phyloP scores from a whole-genome alignment of 2,329 filamentous ascomycete species.

The Monilinia fructigena region DNA sequence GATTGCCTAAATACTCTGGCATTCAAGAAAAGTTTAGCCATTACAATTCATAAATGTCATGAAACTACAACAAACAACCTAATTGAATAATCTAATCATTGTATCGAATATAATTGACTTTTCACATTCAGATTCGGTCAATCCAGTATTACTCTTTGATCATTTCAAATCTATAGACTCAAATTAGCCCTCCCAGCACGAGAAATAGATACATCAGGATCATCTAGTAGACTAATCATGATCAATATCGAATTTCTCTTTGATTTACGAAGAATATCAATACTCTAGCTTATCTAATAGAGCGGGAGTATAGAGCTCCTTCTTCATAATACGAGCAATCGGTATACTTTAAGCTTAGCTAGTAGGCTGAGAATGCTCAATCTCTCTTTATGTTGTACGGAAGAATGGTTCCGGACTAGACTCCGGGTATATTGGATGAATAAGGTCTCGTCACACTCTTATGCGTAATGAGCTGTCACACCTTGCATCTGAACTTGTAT shows the following conservation, averaged over 20 bases:
- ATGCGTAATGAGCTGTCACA: too few species aligned
- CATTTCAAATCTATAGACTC: background rate
- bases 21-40: background rate
- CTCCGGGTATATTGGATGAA: too few species aligned
- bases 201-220: background rate
- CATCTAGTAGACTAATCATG: background rate
- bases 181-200: background rate
- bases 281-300: background rate
- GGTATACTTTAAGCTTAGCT: background rate
- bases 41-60: background rate
- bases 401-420: too few species aligned
- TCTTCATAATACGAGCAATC: too few species aligned
- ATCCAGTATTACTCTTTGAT: background rate
- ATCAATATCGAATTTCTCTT: background rate
- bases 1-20: background rate
- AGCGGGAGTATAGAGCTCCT: background rate
- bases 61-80: background rate
- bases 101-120: background rate
- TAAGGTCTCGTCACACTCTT: too few species aligned
- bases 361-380: background rate
- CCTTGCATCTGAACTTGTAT: too few species aligned
- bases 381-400: too few species aligned
- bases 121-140: background rate
- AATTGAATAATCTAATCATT: background rate
- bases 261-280: background rate